phyloP scores from a whole-genome alignment of 306 rosid genomes.

The Cicer pinnatifidum region DNA sequence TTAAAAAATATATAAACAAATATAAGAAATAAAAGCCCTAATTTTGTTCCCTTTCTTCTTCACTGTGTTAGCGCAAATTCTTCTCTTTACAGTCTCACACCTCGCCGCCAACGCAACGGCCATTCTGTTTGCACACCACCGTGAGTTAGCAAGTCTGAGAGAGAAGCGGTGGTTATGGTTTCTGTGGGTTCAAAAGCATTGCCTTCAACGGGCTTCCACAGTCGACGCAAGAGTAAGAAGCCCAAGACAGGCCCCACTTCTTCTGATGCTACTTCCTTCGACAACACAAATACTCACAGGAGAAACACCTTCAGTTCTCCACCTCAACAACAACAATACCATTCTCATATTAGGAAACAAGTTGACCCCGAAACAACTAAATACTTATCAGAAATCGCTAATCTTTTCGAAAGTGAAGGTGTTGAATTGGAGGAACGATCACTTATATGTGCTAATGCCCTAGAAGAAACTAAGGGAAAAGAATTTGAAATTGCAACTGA shows the following conservation, averaged over 20 bases:
- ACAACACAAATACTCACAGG: slow-evolving; percentile 42
- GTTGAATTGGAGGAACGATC: slow-evolving; percentile 75
- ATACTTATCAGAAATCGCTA: slow-evolving; percentile 80
- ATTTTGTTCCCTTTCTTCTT: no score
- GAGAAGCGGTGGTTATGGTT: slow-evolving; percentile 49
- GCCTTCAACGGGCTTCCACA: slow-evolving; percentile 57
- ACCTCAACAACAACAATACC: slow-evolving; percentile 7
- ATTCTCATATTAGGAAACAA: slow-evolving; percentile 69
- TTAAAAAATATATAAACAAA: no score
- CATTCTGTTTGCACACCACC: neutral
- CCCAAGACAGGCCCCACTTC: slow-evolving; percentile 34
- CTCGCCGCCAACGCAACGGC: no score
- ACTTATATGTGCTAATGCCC: slow-evolving; percentile 77
- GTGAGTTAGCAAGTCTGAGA: neutral
- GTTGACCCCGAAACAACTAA: slow-evolving; percentile 75
- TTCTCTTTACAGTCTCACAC: no score
- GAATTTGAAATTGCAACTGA: slow-evolving; percentile 89
- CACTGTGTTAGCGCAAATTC: no score
- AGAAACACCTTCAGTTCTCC: slow-evolving; percentile 29
- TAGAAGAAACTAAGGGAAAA: slow-evolving; percentile 81
- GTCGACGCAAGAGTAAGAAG: slow-evolving; percentile 56
- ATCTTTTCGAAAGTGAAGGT: slow-evolving; percentile 64
- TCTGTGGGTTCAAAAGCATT: slow-evolving; percentile 62
- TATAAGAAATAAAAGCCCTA: no score
- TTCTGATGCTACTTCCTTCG: neutral